Percentiles rank a stretch among this genome's conserved stretches.
Evolutionary conservation across 2,329 filamentous ascomycete species (phyloP).

Genomic region (Dendrostoma leiphaemia): DNA sequence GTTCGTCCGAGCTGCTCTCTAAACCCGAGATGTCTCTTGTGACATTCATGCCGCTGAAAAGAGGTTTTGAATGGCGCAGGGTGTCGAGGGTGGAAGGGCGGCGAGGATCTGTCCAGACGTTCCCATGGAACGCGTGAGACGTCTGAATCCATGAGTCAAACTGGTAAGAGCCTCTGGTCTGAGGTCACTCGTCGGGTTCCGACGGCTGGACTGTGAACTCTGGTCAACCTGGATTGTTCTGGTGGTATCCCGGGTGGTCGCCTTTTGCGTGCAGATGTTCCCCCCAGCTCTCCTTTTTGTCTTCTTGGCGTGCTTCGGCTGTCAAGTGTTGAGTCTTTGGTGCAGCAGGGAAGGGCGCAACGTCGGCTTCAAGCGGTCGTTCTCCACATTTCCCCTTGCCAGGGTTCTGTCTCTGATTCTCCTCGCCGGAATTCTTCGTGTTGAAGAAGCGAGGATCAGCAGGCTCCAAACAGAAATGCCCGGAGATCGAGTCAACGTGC

Average conservation of each 20-base stretch:
- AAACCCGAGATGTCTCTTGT: conserved; percentile 38
- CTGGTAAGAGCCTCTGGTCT: conserved; percentile 69
- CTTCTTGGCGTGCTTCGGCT: conserved; percentile 14
- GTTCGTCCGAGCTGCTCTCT: conserved; percentile 69
- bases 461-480: conserved; percentile 47
- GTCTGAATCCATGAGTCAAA: conserved; percentile 68
- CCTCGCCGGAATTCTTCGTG: conserved; percentile 45
- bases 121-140: conserved; percentile 46
- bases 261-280: conserved; percentile 16
- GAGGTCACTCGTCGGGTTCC: conserved; percentile 74
- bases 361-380: conserved; percentile 49
- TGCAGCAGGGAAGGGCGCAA: conserved; percentile 43
- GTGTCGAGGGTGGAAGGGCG: conserved; percentile 45
- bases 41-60: conserved; percentile 49
- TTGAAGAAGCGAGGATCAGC: conserved; percentile 38
- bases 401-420: conserved; percentile 24
- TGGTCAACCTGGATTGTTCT: conserved; percentile 39
- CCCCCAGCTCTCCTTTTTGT: neutral
- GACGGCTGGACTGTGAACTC: conserved; percentile 61
- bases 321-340: conserved; percentile 22
- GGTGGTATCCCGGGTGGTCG: conserved; percentile 26
- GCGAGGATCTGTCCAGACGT: conserved; percentile 57
- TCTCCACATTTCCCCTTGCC: conserved; percentile 33
- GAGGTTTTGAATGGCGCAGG: conserved; percentile 36
- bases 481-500: conserved; percentile 32